phyloP scores from a whole-genome alignment of 305 asterid genomes.

The Lippia alba region DNA sequence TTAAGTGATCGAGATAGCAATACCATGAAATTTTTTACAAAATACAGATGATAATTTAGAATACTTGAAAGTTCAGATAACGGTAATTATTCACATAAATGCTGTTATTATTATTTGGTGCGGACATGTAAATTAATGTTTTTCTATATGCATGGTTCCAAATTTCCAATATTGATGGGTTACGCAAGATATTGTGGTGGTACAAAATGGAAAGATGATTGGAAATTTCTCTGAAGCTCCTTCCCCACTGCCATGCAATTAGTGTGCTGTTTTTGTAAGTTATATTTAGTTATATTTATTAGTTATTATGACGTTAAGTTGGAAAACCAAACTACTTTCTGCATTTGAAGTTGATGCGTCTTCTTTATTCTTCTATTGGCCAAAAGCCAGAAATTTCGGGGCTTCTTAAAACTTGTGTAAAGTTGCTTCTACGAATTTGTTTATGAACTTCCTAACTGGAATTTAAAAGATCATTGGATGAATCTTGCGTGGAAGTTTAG shows the following conservation, averaged over 20 bases:
- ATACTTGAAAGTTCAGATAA: too few relatives aligned
- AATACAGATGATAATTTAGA: too few relatives aligned
- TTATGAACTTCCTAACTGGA: neutral
- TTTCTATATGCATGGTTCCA: neutral
- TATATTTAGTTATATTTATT: neutral
- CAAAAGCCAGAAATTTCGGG: neutral
- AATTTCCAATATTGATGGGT: constrained; percentile 26
- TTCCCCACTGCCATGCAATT: constrained; percentile 30
- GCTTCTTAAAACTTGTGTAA: neutral
- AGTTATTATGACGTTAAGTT: too few relatives aligned
- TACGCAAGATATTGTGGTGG: constrained; percentile 18
- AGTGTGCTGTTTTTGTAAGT: constrained; percentile 25
- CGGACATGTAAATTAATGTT: neutral
- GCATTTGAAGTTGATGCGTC: constrained; percentile 11
- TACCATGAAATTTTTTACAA: too few relatives aligned
- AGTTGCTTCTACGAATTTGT: neutral
- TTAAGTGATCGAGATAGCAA: too few relatives aligned
- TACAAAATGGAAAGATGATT: constrained; percentile 7
- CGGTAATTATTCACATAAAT: too few relatives aligned
- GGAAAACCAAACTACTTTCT: neutral
- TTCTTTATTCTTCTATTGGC: neutral
- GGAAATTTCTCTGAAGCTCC: neutral
- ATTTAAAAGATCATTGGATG: neutral
- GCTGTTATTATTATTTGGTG: neutral
- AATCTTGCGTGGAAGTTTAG: neutral